Evolutionary conservation across 257 asterid genomes (phyloP).

Genomic region (Avicennia marina): DNA sequence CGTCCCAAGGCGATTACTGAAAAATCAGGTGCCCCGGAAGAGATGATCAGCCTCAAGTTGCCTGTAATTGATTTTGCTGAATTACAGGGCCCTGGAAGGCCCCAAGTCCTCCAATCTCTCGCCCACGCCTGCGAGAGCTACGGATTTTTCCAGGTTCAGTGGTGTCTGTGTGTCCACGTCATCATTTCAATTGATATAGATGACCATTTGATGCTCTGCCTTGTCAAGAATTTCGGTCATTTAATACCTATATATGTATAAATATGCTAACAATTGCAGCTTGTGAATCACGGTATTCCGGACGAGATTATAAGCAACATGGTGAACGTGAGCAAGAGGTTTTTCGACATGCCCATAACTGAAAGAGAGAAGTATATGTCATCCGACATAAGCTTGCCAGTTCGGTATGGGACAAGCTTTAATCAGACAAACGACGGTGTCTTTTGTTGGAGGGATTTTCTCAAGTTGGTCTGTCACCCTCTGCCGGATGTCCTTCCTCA

Average conservation of each 20-base stretch:
- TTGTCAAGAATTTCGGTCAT: too few species aligned
- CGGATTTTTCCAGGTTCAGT: slow-evolving; percentile 95
- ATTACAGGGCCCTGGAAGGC: slow-evolving; percentile 50
- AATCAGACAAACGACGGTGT: slow-evolving; percentile 76
- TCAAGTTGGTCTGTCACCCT: slow-evolving; percentile 63
- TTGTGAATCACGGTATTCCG: slow-evolving; percentile 69
- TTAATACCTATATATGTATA: neutral
- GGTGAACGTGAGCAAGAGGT: slow-evolving; percentile 48
- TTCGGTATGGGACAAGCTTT: slow-evolving; percentile 89
- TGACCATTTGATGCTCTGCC: too few species aligned
- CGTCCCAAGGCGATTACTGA: slow-evolving; percentile 47
- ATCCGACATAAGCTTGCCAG: slow-evolving; percentile 46
- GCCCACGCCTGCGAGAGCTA: slow-evolving; percentile 60
- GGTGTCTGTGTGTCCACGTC: too few species aligned
- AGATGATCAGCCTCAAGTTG: too few species aligned
- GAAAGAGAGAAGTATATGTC: slow-evolving; percentile 90
- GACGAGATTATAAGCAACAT: slow-evolving; percentile 38
- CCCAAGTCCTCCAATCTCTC: slow-evolving; percentile 48
- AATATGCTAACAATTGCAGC: slow-evolving; percentile 26
- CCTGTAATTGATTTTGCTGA: slow-evolving; percentile 78
- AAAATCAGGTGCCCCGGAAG: neutral
- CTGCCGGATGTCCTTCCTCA: slow-evolving; percentile 44
- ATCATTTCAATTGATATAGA: too few species aligned
- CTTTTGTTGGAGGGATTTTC: slow-evolving; percentile 83
- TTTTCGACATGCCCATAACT: slow-evolving; percentile 59